Conservation (phyloP, 306 rosid genomes). For the Begonia loranthoides region DNA sequence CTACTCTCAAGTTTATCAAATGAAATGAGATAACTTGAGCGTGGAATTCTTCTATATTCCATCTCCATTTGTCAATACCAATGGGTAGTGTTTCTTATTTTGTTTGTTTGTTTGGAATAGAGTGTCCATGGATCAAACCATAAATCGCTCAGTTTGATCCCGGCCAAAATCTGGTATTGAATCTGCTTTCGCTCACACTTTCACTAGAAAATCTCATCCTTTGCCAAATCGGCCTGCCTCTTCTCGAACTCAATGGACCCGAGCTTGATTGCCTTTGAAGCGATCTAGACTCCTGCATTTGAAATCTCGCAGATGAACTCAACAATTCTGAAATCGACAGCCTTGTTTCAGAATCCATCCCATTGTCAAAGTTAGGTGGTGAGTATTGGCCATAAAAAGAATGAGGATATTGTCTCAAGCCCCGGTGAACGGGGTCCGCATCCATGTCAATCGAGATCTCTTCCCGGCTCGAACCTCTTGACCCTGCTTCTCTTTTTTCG, state of each 20-base stretch:
- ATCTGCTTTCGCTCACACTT: slow-evolving; percentile 60
- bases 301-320: slow-evolving; percentile 25
- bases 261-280: slow-evolving; percentile 56
- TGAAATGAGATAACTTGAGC: no score
- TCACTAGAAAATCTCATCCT: slow-evolving; percentile 50
- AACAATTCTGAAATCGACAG: slow-evolving; percentile 39
- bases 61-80: no score
- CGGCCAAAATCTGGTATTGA: slow-evolving; percentile 28
- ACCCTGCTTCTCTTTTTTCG: slow-evolving; percentile 36
- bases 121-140: no score
- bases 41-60: no score
- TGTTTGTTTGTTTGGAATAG: no score
- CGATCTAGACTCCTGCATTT: slow-evolving; percentile 29
- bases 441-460: slow-evolving; percentile 32
- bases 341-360: slow-evolving; percentile 36
- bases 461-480: slow-evolving; percentile 33
- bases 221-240: slow-evolving; percentile 53
- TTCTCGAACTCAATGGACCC: slow-evolving; percentile 45
- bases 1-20: no score
- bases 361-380: slow-evolving; percentile 24
- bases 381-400: slow-evolving; percentile 38
- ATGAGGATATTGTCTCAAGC: slow-evolving; percentile 36
- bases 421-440: slow-evolving; percentile 5
- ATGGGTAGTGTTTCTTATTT: no score
- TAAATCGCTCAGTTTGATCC: slow-evolving; percentile 17